Base-by-base conservation (phyloP, 2,329 filamentous ascomycete species). In the Knoxdaviesia capensis region DNA sequence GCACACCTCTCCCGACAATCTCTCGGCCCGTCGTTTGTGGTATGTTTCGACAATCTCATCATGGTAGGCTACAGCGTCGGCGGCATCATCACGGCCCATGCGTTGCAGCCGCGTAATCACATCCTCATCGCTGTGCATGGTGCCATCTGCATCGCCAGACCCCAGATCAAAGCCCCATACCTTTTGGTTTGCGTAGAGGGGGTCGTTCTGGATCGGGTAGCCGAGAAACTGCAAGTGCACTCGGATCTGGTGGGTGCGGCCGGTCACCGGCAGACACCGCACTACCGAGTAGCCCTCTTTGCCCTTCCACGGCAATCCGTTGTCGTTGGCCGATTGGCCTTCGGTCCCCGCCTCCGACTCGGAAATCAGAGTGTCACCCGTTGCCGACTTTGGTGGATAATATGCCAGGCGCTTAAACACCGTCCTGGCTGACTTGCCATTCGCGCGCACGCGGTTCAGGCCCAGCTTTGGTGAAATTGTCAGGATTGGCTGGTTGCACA, bases 141-240 rank as follows among this genome's bases (percentile, higher is more conserved):
- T 67, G 3, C 71, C 75, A 40, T 88, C 79, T 9, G 66, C 62
- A 47, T 79, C 74, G 43, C 70, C 64, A 42, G 60, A 71, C 10
- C 84, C 90, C 0, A 98, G 72, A 7, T 78, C 70, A 1, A 78
- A 66, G 0, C 90, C 90, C 67, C 93, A 98, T 7, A 98, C 90
- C 44, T 77, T 77, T 54, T 84, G 77, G 55, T 98, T 98, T 52
- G 84, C 86, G 58, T 98, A 98, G 51, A 98, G 96, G 6, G 90
- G 90, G 54, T 98, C 90, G 57, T 98, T 98, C 48, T 85, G 78
- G 50, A 98, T 96, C 2, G 90, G 90, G 54, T 96, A 82, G 1
- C 90, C 90, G 4, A 98, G 66, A 57, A 84, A 93, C 55, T 98
- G 90, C 10, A 98, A 68, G 53, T 98, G 90, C 11, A 98, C 90